Percentiles rank a stretch among this genome's conserved stretches.
Evolutionary conservation across 2,329 filamentous ascomycete species (phyloP).

Genomic region (Aspergillus floridensis): DNA sequence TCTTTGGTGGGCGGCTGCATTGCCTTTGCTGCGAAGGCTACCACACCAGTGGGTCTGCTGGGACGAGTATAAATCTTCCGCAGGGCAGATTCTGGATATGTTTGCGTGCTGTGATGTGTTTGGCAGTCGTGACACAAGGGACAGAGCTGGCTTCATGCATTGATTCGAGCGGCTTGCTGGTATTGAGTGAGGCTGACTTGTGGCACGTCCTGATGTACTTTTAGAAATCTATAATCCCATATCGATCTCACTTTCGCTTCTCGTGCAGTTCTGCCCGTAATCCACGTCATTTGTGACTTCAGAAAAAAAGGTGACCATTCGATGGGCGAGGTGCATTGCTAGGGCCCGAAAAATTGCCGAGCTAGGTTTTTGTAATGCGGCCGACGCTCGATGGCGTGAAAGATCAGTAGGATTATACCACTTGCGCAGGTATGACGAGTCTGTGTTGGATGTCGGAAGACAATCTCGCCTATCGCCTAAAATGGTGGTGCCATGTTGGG

Average conservation of each 20-base stretch:
- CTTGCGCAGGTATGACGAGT: not conserved
- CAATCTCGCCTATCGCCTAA: constrained; percentile 1
- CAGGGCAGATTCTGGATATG: too few relatives aligned
- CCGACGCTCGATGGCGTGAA: too few relatives aligned
- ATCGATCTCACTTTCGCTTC: not conserved
- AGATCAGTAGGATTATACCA: not conserved
- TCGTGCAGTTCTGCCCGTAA: not conserved
- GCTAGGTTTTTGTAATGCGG: too few relatives aligned
- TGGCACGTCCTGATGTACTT: not conserved
- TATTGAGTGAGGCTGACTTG: not conserved
- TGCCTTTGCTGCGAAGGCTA: constrained; percentile 36
- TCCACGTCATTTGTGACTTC: too few relatives aligned
- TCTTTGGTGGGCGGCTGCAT: constrained; percentile 20
- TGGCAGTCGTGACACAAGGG: not conserved
- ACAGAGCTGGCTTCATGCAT: not conserved
- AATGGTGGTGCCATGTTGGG: constrained; percentile 1
- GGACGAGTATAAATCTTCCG: constrained; percentile 23
- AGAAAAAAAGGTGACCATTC: too few relatives aligned
- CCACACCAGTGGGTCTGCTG: constrained; percentile 38
- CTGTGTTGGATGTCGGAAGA: not conserved
- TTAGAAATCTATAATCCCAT: not conserved
- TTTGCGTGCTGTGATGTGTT: not conserved
- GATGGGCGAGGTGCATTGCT: too few relatives aligned
- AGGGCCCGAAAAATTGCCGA: too few relatives aligned
- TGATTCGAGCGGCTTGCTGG: not conserved